These are phyloP conservation scores for Saccharomyces hybrid DNA, from an alignment of 1,139 yeast genomes.

Conservation along the genomic window DNA sequence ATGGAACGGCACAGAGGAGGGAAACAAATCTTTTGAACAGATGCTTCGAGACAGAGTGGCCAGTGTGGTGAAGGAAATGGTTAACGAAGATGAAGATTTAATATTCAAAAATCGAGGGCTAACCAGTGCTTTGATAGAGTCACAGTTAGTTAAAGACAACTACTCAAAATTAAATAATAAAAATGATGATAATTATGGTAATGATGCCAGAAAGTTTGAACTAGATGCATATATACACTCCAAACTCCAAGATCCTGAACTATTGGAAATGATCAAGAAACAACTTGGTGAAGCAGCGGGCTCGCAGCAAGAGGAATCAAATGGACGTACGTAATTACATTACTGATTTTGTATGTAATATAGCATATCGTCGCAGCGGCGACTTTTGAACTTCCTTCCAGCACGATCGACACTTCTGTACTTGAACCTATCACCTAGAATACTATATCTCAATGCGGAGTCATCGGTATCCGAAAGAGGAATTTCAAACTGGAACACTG, in stretches of 20 bases:
- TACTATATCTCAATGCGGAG: conserved; percentile 46
- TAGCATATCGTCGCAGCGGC: conserved; percentile 54
- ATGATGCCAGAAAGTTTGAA: conserved; percentile 14
- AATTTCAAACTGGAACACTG: conserved; percentile 50
- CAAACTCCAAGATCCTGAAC: conserved; percentile 17
- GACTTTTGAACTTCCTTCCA: conserved; percentile 77
- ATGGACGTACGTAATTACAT: neutral
- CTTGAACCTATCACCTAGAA: conserved; percentile 74
- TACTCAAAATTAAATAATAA: conserved; percentile 19
- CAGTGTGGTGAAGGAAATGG: conserved; percentile 22
- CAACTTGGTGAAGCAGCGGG: conserved; percentile 6
- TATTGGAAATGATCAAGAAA: conserved; percentile 13
- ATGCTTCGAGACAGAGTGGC: conserved; percentile 18
- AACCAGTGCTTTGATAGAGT: conserved; percentile 30
- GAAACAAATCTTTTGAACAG: conserved; percentile 15
- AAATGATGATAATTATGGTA: conserved; percentile 16
- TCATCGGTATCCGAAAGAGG: conserved; percentile 30
- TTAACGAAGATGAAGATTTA: conserved; percentile 24
- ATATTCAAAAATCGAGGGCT: conserved; percentile 31
- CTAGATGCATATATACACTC: conserved; percentile 13
- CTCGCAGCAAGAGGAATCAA: neutral
- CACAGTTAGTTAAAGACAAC: conserved; percentile 25
- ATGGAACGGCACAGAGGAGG: conserved; percentile 2
- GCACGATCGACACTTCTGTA: conserved; percentile 76
- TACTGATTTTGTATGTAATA: conserved; percentile 18